Conservation (phyloP, 345 rosid species). For the Turnera subulata region DNA sequence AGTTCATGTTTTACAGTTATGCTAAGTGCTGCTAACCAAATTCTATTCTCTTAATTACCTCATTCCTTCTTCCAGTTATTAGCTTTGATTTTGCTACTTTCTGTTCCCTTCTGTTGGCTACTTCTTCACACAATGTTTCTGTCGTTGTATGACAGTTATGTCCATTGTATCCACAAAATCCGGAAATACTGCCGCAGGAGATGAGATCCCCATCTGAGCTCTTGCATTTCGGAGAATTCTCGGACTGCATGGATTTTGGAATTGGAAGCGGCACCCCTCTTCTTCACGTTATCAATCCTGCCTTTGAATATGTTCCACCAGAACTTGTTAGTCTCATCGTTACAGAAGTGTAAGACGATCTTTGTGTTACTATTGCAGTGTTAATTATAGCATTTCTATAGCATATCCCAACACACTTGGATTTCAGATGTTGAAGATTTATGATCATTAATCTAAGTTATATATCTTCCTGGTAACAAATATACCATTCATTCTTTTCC, state of each 20-base stretch:
- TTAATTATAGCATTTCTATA: too few species aligned
- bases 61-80: too few species aligned
- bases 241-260: constrained; percentile 76
- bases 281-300: constrained; percentile 83
- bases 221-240: constrained; percentile 83
- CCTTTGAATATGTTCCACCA: constrained; percentile 88
- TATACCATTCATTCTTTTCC: neutral
- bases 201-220: constrained; percentile 84
- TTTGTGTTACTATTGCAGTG: too few species aligned
- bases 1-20: too few species aligned
- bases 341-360: constrained; percentile 84
- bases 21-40: too few species aligned
- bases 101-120: too few species aligned
- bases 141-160: constrained; percentile 55
- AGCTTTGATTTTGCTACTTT: constrained; percentile 55
- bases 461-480: too few species aligned
- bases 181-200: constrained; percentile 75
- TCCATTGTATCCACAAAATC: constrained; percentile 88
- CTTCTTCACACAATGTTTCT: too few species aligned
- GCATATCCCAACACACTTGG: too few species aligned
- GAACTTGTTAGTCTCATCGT: constrained; percentile 85
- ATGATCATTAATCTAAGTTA: too few species aligned
- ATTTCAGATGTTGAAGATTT: too few species aligned
- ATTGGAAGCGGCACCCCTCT: constrained; percentile 57
- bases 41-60: too few species aligned